phyloP scores from a whole-genome alignment of 305 asterid genomes.

The Fraxinus angustifolia region DNA sequence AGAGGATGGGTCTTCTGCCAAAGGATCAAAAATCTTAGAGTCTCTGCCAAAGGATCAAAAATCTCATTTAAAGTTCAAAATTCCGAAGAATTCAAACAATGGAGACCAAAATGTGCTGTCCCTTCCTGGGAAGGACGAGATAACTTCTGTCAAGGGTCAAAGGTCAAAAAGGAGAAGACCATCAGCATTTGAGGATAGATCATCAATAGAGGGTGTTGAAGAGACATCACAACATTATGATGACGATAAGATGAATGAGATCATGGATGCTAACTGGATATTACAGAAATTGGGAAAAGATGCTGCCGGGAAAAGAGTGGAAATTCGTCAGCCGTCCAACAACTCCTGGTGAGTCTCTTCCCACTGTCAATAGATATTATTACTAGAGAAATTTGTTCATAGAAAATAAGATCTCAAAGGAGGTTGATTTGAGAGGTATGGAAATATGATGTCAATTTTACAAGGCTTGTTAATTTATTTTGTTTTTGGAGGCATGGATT shows the following conservation, averaged over 20 bases:
- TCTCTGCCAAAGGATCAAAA: constrained; percentile 46
- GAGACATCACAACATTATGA: constrained; percentile 45
- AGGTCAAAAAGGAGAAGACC: constrained; percentile 81
- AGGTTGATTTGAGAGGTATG: background rate
- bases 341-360: constrained; percentile 64
- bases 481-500: background rate
- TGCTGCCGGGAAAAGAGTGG: constrained; percentile 94
- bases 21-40: constrained; percentile 32
- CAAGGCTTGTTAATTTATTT: background rate
- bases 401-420: background rate
- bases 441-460: background rate
- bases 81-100: constrained; percentile 58
- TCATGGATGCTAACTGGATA: constrained; percentile 88
- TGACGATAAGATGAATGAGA: constrained; percentile 58
- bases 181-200: constrained; percentile 17
- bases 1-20: constrained; percentile 35
- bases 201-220: constrained; percentile 35
- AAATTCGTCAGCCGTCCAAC: constrained; percentile 74
- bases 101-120: constrained; percentile 45
- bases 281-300: constrained; percentile 88
- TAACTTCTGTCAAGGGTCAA: constrained; percentile 67
- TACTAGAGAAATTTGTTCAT: background rate
- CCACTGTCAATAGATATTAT: background rate
- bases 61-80: constrained; percentile 62
- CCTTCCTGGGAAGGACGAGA: constrained; percentile 59